Base-by-base conservation (phyloP, 2,329 filamentous ascomycete genomes). In the Colletotrichum euphorbiae region DNA sequence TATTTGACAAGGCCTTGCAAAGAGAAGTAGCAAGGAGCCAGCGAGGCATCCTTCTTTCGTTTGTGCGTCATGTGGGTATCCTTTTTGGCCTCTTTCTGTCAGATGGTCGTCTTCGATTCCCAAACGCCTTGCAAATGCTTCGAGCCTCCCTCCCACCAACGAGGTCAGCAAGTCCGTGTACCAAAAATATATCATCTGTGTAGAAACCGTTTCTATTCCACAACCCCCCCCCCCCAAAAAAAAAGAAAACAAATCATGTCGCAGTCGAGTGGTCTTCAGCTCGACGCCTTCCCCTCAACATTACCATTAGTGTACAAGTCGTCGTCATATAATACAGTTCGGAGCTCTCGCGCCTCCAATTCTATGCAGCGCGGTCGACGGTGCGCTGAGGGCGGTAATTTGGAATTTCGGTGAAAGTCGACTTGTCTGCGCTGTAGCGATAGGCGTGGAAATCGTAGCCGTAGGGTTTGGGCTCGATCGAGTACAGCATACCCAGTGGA, bases 371-470 rank as follows among this genome's bases (percentile, higher is more conserved):
- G 57, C 77, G 77, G 70, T 84, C 82, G 17, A 80, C 76, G 46
- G 86, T 88, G 74, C 87, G 86, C 71, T 87, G 87, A 33, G 96
- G 87, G 79, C 91, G 89, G 80, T 96, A 98, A 75, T 94, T 86
- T n/a, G 91, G 92, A 51, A 97, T 81, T 76, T 96, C 90, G 67
- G 96, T 90, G 74, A 99, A 99, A 86, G 91, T 93, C 70, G 91
- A 89, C 19, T 82, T 87, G 3, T 86, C 83, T 70, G 93, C 88
- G 76, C 97, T 93, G 82, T 97, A 99, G 69, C 90, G 89, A 83
- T 97, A 99, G 0, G 94, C 95, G 78, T 97, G 95, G 82, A 98
- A 98, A 69, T 97, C 95, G 67, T 98, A 94, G 13, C 96, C 96
- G 73, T 99, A 99, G 1, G 96, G 96, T 84, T 98, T 98, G 38